phyloP scores from a whole-genome alignment of 805 yeast genomes.

The Teunomyces barrocoloradensis region DNA sequence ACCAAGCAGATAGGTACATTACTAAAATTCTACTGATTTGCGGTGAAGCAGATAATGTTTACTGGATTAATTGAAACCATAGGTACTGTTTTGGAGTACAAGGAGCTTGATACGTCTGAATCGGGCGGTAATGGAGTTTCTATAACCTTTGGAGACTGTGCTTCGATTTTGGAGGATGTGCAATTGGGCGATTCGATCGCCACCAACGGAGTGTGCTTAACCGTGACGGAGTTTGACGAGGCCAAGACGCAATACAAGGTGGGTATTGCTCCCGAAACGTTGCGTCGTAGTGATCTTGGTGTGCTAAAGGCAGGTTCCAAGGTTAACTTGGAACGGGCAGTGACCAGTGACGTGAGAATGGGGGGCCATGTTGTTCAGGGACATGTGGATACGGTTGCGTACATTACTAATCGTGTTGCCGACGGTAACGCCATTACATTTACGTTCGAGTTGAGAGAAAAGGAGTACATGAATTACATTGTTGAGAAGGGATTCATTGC shows the following conservation, averaged over 20 bases:
- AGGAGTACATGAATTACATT: constrained; percentile 62
- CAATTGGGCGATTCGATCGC: constrained; percentile 94
- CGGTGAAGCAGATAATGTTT: constrained; percentile 58
- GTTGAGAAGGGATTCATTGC: constrained; percentile 95
- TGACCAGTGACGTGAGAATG: constrained; percentile 74
- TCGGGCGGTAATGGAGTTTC: constrained; percentile 77
- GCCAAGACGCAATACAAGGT: constrained; percentile 63
- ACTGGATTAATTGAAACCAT: constrained; percentile 90
- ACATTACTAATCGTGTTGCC: constrained; percentile 46
- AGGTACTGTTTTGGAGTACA: constrained; percentile 60
- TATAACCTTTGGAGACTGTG: constrained; percentile 60
- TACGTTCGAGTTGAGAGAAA: constrained; percentile 70
- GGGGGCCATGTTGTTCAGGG: constrained; percentile 99
- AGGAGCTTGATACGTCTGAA: constrained; percentile 43
- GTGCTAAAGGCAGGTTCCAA: constrained; percentile 51
- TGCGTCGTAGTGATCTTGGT: constrained; percentile 77
- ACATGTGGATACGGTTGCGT: constrained; percentile 89
- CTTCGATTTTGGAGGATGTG: constrained; percentile 67
- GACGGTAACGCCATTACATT: constrained; percentile 79
- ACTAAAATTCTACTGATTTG: not conserved
- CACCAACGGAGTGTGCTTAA: constrained; percentile 85
- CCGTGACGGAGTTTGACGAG: constrained; percentile 76
- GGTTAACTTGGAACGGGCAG: constrained; percentile 92
- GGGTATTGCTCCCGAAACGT: constrained; percentile 90
- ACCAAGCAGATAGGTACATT: not conserved